Conservation (phyloP, 2,329 filamentous ascomycete species). For the Verticillium nonalfalfae region DNA sequence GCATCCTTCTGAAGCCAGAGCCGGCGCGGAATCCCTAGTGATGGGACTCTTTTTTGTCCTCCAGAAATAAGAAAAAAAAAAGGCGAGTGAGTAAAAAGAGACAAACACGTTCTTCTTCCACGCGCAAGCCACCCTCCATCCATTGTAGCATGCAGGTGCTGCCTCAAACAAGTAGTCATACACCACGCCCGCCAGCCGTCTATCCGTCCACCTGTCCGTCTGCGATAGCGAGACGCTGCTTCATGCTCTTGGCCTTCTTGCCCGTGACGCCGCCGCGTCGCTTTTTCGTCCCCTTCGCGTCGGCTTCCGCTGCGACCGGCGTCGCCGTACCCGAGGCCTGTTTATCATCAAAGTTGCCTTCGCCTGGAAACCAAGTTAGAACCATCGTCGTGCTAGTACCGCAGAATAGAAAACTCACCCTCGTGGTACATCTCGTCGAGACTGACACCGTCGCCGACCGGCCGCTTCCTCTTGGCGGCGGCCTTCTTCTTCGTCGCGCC, state of each 20-base stretch:
- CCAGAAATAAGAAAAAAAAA: not conserved
- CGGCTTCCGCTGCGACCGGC: slow-evolving; percentile 54
- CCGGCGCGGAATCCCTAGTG: not conserved
- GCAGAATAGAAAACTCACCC: slow-evolving; percentile 56
- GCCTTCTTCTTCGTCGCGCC: slow-evolving; percentile 51
- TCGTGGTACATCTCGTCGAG: slow-evolving; percentile 99
- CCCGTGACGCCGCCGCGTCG: slow-evolving; percentile 39
- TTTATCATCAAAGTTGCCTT: slow-evolving; percentile 95
- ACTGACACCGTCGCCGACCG: slow-evolving; percentile 48
- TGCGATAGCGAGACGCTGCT: slow-evolving; percentile 62
- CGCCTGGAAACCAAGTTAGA: slow-evolving; percentile 56
- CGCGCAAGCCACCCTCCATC: no score
- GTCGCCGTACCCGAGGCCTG: slow-evolving; percentile 76
- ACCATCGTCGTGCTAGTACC: not conserved
- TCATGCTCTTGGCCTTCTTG: slow-evolving; percentile 63
- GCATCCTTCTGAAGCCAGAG: not conserved
- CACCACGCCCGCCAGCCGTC: not conserved
- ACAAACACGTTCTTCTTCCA: no score
- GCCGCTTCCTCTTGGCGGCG: slow-evolving; percentile 48
- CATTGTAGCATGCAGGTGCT: no score
- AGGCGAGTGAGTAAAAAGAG: no score
- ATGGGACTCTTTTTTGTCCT: not conserved
- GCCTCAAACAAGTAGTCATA: not conserved
- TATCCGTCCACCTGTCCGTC: slow-evolving; percentile 43
- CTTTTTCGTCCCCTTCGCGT: slow-evolving; percentile 47